Percentiles rank a stretch among this genome's conserved stretches.
Conservation (phyloP, 169 alveolate species). For the Pseudocohnilembus persalinus region DNA sequence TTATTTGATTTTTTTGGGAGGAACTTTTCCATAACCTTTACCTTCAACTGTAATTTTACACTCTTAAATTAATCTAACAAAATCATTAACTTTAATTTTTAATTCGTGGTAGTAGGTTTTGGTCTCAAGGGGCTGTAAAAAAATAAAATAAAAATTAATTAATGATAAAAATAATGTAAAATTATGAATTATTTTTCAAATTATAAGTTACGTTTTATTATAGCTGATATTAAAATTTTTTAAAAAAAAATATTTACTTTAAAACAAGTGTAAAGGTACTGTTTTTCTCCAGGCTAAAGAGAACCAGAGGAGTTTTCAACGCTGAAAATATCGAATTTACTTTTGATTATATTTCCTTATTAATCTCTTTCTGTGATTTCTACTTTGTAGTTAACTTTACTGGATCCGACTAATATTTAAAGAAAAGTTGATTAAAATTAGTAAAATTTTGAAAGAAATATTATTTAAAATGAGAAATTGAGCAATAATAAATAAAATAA, state of each 20-base stretch:
- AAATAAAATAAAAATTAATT: no score
- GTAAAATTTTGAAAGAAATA: no score
- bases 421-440: no score
- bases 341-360: conserved; percentile 54
- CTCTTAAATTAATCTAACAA: conserved; percentile 59
- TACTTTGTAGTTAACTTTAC: conserved; percentile 72
- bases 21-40: conserved; percentile 67
- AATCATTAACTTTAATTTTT: conserved; percentile 71
- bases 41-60: conserved; percentile 47
- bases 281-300: conserved; percentile 73
- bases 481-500: no score
- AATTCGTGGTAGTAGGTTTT: conserved; percentile 67
- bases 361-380: conserved; percentile 54
- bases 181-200: no score
- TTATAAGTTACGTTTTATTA: no score
- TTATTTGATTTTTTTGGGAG: conserved; percentile 8
- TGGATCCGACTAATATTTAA: conserved; percentile 54
- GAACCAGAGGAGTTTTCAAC: conserved; percentile 77
- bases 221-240: no score
- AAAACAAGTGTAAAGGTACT: conserved; percentile 71
- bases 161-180: no score
- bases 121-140: conserved; percentile 63
- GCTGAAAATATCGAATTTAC: conserved; percentile 71
- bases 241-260: no score
- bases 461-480: no score